phyloP scores from a whole-genome alignment of 2,329 filamentous ascomycete genomes.

The Nemania serpens region DNA sequence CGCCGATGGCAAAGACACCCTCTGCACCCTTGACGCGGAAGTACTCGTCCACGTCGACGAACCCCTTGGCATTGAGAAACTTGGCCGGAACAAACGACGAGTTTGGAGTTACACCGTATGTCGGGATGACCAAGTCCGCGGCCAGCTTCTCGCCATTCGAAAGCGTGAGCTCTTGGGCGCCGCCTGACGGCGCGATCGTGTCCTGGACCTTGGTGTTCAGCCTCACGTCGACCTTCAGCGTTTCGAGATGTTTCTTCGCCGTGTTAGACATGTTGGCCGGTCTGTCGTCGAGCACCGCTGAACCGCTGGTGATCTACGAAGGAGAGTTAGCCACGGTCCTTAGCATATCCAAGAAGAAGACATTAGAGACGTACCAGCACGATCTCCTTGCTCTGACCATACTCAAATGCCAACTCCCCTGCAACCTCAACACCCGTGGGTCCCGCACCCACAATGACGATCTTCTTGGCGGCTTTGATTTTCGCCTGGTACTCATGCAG shows the following conservation, averaged over 20 bases:
- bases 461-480: slow-evolving; percentile 50
- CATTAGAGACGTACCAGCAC: slow-evolving; percentile 46
- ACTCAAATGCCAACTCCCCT: slow-evolving; percentile 56
- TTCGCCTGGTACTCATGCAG: slow-evolving; percentile 45
- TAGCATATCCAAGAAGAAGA: not conserved
- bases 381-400: slow-evolving; percentile 51
- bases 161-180: slow-evolving; percentile 18
- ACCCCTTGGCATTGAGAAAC: not conserved
- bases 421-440: slow-evolving; percentile 56
- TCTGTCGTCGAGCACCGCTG: not conserved
- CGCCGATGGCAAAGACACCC: not conserved
- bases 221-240: not conserved
- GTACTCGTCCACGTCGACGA: not conserved
- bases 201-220: slow-evolving; percentile 41
- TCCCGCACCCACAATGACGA: slow-evolving; percentile 59
- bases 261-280: slow-evolving; percentile 46
- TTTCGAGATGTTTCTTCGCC: slow-evolving; percentile 45
- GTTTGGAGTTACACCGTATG: slow-evolving; percentile 52
- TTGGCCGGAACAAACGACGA: slow-evolving; percentile 47
- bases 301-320: not conserved
- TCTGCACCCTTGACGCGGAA: not conserved
- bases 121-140: slow-evolving; percentile 53
- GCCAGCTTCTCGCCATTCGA: slow-evolving; percentile 45
- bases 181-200: not conserved
- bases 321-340: slow-evolving; percentile 42